Percentiles rank a stretch among this genome's conserved stretches.
Conservation (phyloP, 495 filamentous ascomycete genomes). For the Oidiodendron maius region DNA sequence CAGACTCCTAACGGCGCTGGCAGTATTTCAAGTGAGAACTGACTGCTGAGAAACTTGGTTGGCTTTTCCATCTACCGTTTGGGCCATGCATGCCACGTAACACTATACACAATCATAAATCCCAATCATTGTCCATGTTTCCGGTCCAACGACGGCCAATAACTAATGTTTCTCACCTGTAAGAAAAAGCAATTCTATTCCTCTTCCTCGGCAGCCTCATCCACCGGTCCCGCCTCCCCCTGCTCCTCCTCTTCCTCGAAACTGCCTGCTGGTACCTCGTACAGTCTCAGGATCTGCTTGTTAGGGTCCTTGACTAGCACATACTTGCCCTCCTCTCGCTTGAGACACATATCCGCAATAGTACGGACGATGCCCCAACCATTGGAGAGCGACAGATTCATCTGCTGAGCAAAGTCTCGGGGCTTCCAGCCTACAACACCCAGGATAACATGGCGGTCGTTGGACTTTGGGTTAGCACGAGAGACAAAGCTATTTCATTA, state of each 20-base stretch:
- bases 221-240: constrained; percentile 18
- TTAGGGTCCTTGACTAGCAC: constrained; percentile 85
- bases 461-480: constrained; percentile 81
- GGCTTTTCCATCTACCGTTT: no score
- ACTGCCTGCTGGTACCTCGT: constrained; percentile 79
- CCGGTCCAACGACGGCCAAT: no score
- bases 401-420: constrained; percentile 91
- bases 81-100: no score
- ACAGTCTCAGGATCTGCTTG: constrained; percentile 85
- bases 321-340: constrained; percentile 68
- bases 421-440: constrained; percentile 97
- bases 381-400: constrained; percentile 94
- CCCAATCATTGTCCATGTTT: no score
- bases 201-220: constrained; percentile 19
- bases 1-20: no score
- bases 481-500: constrained; percentile 70
- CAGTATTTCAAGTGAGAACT: no score
- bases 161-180: no score
- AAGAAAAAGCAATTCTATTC: neutral
- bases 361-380: constrained; percentile 99
- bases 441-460: constrained; percentile 86
- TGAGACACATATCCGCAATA: constrained; percentile 83
- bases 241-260: constrained; percentile 65
- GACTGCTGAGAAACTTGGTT: no score
- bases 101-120: no score